phyloP scores from a whole-genome alignment of 2,329 filamentous ascomycete genomes.

The Aspergillus flavus region DNA sequence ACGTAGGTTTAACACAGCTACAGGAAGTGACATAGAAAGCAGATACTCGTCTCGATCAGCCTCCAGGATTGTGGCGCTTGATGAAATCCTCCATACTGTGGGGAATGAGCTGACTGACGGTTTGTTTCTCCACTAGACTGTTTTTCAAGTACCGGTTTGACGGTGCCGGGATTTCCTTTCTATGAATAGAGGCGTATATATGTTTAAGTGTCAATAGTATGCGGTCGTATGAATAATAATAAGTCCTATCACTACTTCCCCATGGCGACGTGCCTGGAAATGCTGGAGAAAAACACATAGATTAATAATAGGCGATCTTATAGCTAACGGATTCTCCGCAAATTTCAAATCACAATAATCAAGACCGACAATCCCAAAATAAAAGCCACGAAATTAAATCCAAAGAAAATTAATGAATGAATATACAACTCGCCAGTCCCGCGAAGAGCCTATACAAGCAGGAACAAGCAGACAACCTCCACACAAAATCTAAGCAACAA shows the following conservation, averaged over 20 bases:
- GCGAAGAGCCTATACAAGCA: not conserved
- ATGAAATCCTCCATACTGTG: not conserved
- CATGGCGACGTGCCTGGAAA: not conserved
- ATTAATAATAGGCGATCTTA: not conserved
- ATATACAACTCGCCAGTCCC: not conserved
- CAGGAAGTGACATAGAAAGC: too few relatives aligned
- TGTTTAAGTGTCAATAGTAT: not conserved
- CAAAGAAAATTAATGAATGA: not conserved
- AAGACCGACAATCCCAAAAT: not conserved
- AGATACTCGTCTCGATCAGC: not conserved
- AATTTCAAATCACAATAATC: not conserved
- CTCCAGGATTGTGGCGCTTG: not conserved
- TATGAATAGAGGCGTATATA: not conserved
- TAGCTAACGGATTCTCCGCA: not conserved
- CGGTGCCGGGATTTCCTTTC: not conserved
- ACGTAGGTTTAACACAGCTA: too few relatives aligned
- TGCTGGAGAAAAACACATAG: not conserved
- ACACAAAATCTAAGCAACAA: slow-evolving; percentile 19
- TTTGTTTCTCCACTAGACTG: not conserved
- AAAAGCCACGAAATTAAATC: not conserved
- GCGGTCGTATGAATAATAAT: not conserved
- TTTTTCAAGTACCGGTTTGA: not conserved
- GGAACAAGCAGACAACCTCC: not conserved
- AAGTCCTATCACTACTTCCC: not conserved
- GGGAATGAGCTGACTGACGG: not conserved